A percentile compares a stretch with the other conserved stretches of the same genome.
These are phyloP conservation scores for Globisporangium paroecandrum DNA, from an alignment of 352 stramenopile species.

Conservation along the genomic window DNA sequence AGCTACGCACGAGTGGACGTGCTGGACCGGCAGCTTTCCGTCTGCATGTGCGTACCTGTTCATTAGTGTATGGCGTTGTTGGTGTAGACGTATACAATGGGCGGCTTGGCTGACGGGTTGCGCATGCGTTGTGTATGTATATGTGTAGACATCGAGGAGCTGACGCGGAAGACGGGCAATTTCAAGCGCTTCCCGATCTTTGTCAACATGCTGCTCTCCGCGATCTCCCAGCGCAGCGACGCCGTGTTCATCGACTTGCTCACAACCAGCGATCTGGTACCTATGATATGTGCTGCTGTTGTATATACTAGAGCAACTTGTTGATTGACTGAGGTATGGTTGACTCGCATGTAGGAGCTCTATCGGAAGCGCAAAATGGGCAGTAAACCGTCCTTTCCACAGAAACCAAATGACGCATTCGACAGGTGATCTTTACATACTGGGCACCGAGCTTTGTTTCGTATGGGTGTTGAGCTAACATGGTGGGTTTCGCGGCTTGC, in stretches of 20 bases:
- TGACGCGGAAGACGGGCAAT: slow-evolving; percentile 93
- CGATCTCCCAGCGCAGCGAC: slow-evolving; percentile 69
- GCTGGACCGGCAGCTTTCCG: slow-evolving; percentile 67
- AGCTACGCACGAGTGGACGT: slow-evolving; percentile 14
- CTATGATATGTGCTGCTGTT: background rate
- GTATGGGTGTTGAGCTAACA: too few relatives aligned
- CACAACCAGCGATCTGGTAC: slow-evolving; percentile 82
- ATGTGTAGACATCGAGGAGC: slow-evolving; percentile 79
- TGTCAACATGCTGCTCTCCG: slow-evolving; percentile 90
- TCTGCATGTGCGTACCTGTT: slow-evolving; percentile 27
- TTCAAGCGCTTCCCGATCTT: slow-evolving; percentile 92
- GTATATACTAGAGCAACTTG: background rate
- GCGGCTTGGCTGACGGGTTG: background rate
- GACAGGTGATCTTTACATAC: slow-evolving; percentile 3
- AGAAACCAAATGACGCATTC: slow-evolving; percentile 16
- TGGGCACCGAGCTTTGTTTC: too few relatives aligned
- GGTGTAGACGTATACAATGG: background rate
- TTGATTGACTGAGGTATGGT: background rate
- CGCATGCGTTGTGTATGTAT: background rate
- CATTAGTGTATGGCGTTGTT: background rate
- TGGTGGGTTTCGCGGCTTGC: too few relatives aligned
- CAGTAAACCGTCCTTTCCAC: slow-evolving; percentile 15
- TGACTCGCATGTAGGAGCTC: slow-evolving; percentile 39
- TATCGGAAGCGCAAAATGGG: slow-evolving; percentile 76
- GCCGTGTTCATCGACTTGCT: slow-evolving; percentile 90